Evolutionary conservation across 2,329 filamentous ascomycete genomes (phyloP).

Genomic region (Thermochaetoides dissita): DNA sequence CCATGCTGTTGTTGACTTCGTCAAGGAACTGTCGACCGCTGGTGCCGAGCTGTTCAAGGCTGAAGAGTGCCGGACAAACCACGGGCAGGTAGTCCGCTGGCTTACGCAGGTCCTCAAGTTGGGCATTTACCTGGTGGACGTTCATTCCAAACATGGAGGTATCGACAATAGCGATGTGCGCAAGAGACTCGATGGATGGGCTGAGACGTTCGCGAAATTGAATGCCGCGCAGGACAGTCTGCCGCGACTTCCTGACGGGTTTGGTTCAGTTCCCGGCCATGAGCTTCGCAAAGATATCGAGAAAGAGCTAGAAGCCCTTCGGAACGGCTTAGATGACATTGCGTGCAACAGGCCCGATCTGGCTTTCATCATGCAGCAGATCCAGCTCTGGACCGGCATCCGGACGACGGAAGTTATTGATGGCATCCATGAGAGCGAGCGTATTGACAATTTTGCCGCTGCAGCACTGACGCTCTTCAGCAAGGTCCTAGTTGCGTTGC

Average conservation of each 20-base stretch:
- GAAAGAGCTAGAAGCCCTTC: slow-evolving; percentile 24
- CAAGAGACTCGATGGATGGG: slow-evolving; percentile 35
- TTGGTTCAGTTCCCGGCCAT: slow-evolving; percentile 28
- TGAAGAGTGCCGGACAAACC: slow-evolving; percentile 12
- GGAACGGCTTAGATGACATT: slow-evolving; percentile 28
- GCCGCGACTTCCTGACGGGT: slow-evolving; percentile 34
- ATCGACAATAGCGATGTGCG: slow-evolving; percentile 31
- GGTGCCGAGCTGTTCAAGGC: slow-evolving; percentile 12
- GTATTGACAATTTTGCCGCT: slow-evolving; percentile 36
- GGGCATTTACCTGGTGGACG: slow-evolving; percentile 44
- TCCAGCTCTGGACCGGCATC: slow-evolving; percentile 47
- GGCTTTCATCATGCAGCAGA: slow-evolving; percentile 50
- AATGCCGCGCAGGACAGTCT: slow-evolving; percentile 28
- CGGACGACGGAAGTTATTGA: slow-evolving; percentile 14
- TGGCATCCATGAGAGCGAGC: slow-evolving; percentile 7
- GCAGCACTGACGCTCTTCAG: slow-evolving; percentile 54
- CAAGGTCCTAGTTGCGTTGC: slow-evolving; percentile 63
- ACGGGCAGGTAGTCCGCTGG: slow-evolving; percentile 36
- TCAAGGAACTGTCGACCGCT: slow-evolving; percentile 22
- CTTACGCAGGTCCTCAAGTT: slow-evolving; percentile 54
- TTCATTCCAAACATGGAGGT: slow-evolving; percentile 53
- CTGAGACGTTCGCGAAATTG: slow-evolving; percentile 31
- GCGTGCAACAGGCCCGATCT: slow-evolving; percentile 41
- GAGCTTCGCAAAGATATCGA: slow-evolving; percentile 23
- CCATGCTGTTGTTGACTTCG: slow-evolving; percentile 21